A percentile compares a stretch with the other conserved stretches of the same genome.
These are phyloP conservation scores for Kockiozyma suomiensis DNA, from an alignment of 805 yeast species.

Conservation along the genomic window DNA sequence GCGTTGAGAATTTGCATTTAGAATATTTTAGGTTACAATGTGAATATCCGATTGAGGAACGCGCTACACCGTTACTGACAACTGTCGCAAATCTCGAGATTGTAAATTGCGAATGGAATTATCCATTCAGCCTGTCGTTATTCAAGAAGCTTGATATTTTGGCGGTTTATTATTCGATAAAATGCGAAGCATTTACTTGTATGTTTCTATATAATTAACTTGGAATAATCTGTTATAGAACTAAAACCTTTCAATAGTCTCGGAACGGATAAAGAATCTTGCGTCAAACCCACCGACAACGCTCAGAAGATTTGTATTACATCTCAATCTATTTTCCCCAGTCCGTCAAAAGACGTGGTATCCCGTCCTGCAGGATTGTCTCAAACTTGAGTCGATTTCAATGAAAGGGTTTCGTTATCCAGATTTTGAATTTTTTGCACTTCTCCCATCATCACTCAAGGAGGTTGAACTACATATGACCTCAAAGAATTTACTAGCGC, in stretches of 20 bases:
- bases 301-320: slow-evolving; percentile 8
- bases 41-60: slow-evolving; percentile 27
- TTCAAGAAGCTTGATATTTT: slow-evolving; percentile 14
- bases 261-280: slow-evolving; percentile 29
- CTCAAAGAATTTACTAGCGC: slow-evolving; percentile 13
- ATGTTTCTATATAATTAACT: background rate
- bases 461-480: slow-evolving; percentile 27
- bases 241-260: slow-evolving; percentile 2
- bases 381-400: slow-evolving; percentile 12
- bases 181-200: slow-evolving; percentile 32
- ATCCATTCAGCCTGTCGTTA: slow-evolving; percentile 29
- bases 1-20: slow-evolving; percentile 13
- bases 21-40: slow-evolving; percentile 27
- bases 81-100: slow-evolving; percentile 19
- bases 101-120: slow-evolving; percentile 32
- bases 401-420: slow-evolving; percentile 32
- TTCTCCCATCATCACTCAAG: slow-evolving; percentile 14
- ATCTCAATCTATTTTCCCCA: slow-evolving; percentile 22
- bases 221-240: background rate
- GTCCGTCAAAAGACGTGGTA: slow-evolving; percentile 32
- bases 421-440: slow-evolving; percentile 23
- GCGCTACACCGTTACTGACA: slow-evolving; percentile 13
- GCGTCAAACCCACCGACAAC: slow-evolving; percentile 27
- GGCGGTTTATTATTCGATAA: slow-evolving; percentile 19
- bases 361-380: slow-evolving; percentile 21